Conservation (phyloP, 192 early-diverging fungal genomes). For the Allomyces javanicus region DNA sequence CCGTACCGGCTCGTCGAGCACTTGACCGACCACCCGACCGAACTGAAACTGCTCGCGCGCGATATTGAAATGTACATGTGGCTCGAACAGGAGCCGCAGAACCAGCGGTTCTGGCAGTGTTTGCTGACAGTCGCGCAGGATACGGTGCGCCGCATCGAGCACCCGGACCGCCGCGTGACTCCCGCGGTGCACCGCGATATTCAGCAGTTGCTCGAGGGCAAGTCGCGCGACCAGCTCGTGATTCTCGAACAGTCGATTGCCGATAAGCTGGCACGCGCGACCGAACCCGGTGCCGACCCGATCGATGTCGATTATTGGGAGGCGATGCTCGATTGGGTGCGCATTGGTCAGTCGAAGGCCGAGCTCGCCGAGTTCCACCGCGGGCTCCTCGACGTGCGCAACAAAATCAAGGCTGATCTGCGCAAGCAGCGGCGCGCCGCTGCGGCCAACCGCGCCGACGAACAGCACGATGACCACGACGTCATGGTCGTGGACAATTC, state of each 20-base stretch:
- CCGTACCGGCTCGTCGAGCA: constrained; percentile 19
- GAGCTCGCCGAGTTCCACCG: constrained; percentile 2
- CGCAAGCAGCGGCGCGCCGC: neutral
- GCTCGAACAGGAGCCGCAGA: constrained; percentile 56
- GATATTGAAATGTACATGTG: constrained; percentile 78
- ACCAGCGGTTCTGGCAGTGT: constrained; percentile 61
- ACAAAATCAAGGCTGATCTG: neutral
- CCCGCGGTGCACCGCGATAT: constrained; percentile 39
- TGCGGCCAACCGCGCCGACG: neutral
- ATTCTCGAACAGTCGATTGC: constrained; percentile 57
- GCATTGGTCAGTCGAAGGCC: constrained; percentile 66
- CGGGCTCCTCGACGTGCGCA: neutral
- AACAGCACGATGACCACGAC: neutral
- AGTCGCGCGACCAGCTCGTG: constrained; percentile 50
- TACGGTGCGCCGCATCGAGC: neutral
- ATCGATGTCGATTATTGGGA: constrained; percentile 97
- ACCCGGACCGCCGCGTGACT: constrained; percentile 11
- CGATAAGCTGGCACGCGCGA: constrained; percentile 27
- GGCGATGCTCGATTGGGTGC: constrained; percentile 44
- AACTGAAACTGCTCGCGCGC: constrained; percentile 57
- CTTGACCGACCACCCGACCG: constrained; percentile 22
- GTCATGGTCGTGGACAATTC: neutral
- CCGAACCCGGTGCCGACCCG: constrained; percentile 20
- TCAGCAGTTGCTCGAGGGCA: constrained; percentile 40
- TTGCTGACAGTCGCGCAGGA: neutral